Percentiles rank a stretch among this genome's conserved stretches.
phyloP scores from a whole-genome alignment of 495 filamentous ascomycete species.

The Xylaria flabelliformis region DNA sequence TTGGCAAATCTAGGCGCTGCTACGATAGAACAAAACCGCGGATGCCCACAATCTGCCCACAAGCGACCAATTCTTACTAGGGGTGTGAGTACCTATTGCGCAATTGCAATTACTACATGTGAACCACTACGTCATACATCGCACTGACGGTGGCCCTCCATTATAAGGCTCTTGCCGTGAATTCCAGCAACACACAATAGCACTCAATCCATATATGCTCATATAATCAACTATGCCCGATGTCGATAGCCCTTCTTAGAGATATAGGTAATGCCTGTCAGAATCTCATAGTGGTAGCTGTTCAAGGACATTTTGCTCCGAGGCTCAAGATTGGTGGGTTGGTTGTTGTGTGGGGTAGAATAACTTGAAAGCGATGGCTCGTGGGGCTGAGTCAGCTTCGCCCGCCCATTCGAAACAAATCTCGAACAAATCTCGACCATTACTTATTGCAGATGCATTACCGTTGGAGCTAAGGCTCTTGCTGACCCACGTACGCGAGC shows the following conservation, averaged over 20 bases:
- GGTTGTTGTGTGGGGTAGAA: background rate
- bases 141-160: background rate
- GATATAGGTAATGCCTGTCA: background rate
- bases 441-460: background rate
- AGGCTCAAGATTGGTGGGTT: background rate
- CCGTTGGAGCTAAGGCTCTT: slow-evolving; percentile 1
- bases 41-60: background rate
- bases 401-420: background rate
- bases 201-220: background rate
- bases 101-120: background rate
- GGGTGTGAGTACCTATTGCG: background rate
- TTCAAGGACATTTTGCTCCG: slow-evolving; percentile 22
- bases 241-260: background rate
- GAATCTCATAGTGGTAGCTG: background rate
- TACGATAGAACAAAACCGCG: background rate
- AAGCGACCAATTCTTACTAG: background rate
- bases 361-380: background rate
- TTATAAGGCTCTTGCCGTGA: background rate
- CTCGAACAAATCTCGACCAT: background rate
- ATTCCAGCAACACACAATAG: background rate
- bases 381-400: slow-evolving; percentile 8
- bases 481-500: background rate
- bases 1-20: background rate
- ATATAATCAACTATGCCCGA: background rate
- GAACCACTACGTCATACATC: slow-evolving; percentile 9